Evolutionary conservation across 257 asterid species (phyloP).

Genomic region (Prunella vulgaris): DNA sequence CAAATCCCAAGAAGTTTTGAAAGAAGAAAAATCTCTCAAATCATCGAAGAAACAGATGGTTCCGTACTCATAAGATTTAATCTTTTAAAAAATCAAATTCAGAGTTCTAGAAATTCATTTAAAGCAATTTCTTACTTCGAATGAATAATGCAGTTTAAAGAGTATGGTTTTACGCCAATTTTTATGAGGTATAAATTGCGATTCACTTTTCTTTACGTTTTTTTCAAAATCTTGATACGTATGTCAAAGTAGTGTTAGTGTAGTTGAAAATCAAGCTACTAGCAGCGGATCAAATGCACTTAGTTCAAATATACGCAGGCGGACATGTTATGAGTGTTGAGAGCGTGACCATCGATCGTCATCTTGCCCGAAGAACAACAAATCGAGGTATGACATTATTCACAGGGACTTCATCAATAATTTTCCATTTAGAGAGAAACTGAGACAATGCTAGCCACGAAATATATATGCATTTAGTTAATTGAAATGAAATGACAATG

Average conservation of each 20-base stretch:
- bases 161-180: no score
- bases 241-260: background rate
- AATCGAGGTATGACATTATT: background rate
- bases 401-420: background rate
- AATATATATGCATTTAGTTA: background rate
- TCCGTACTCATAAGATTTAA: no score
- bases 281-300: conserved; percentile 27
- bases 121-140: no score
- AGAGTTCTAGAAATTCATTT: no score
- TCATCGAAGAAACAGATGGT: no score
- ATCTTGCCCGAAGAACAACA: conserved; percentile 32
- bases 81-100: no score
- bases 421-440: background rate
- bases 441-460: background rate
- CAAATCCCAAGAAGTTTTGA: no score
- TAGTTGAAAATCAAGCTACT: conserved; percentile 14
- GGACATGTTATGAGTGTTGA: conserved; percentile 79
- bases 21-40: no score
- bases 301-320: conserved; percentile 63
- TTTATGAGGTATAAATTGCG: no score
- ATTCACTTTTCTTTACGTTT: no score
- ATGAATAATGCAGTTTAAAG: no score
- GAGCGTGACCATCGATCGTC: conserved; percentile 81
- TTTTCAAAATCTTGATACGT: no score
- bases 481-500: background rate